These are phyloP conservation scores for Lagerstroemia speciosa DNA, from an alignment of 345 rosid genomes.

Conservation along the genomic window DNA sequence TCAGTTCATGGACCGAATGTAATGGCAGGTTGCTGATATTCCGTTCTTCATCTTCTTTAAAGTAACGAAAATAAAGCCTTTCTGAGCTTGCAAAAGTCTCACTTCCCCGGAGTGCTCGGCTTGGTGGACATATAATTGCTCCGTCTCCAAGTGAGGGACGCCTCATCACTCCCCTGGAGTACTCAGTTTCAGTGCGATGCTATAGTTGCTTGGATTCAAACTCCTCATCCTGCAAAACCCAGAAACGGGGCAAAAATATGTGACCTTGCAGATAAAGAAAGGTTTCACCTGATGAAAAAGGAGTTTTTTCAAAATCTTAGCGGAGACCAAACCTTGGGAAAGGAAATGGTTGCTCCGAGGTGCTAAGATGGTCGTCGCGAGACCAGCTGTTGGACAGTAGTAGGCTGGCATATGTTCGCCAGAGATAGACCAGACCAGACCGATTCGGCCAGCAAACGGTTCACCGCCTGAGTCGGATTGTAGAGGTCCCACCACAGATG, in stretches of 20 bases:
- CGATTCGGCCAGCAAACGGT: constrained; percentile 44
- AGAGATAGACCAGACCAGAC: constrained; percentile 43
- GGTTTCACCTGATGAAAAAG: not conserved
- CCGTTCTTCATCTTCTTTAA: too few relatives aligned
- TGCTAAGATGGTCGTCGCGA: not conserved
- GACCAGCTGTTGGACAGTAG: constrained; percentile 26
- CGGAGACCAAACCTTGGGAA: not conserved
- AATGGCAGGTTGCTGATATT: too few relatives aligned
- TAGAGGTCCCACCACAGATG: constrained; percentile 71
- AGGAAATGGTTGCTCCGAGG: not conserved
- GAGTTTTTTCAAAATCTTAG: not conserved
- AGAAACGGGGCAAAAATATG: not conserved
- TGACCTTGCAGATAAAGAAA: not conserved
- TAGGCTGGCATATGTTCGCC: constrained; percentile 38
- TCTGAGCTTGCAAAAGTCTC: not conserved
- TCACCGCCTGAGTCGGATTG: constrained; percentile 43
- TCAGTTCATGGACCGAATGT: not conserved
- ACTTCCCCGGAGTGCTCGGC: not conserved
- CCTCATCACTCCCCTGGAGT: not conserved
- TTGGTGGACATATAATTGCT: not conserved
- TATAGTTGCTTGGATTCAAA: not conserved
- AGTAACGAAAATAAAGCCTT: too few relatives aligned
- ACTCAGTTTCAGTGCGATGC: not conserved
- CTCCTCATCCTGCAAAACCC: too few relatives aligned
- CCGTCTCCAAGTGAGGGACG: too few relatives aligned